Conservation (phyloP, 352 stramenopile genomes). For the Phytophthora boehmeriae region DNA sequence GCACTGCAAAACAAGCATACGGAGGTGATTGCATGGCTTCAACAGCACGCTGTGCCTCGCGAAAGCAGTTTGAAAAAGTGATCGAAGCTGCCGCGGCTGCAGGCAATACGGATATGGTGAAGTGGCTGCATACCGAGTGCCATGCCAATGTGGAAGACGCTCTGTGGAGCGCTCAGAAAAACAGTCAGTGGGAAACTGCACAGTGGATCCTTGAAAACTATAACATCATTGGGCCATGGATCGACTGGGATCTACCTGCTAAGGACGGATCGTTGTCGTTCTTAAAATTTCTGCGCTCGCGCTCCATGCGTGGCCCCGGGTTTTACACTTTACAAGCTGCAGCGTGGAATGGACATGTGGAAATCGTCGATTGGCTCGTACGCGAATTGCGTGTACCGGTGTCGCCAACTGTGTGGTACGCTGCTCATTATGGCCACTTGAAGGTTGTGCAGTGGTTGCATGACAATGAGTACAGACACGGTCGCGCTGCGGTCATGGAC, state of each 20-base stretch:
- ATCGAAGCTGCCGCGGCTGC: conserved; percentile 41
- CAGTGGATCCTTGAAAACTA: conserved; percentile 37
- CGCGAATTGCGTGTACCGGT: conserved; percentile 28
- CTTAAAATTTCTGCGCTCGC: conserved; percentile 50
- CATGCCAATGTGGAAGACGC: conserved; percentile 26
- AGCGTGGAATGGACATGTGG: conserved; percentile 43
- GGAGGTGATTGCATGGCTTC: conserved; percentile 32
- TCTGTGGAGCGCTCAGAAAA: conserved; percentile 26
- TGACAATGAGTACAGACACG: conserved; percentile 34
- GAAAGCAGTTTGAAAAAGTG: conserved; percentile 34
- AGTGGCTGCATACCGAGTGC: conserved; percentile 31
- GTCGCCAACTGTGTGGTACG: conserved; percentile 31
- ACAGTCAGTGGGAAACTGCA: conserved; percentile 25
- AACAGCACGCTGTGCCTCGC: conserved; percentile 21
- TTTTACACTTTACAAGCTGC: conserved; percentile 66
- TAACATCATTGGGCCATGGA: conserved; percentile 31
- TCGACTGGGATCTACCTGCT: conserved; percentile 48
- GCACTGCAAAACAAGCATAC: conserved; percentile 28
- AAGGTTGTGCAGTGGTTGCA: conserved; percentile 45
- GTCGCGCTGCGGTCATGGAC: conserved; percentile 44
- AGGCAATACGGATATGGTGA: conserved; percentile 37
- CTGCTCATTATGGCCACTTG: conserved; percentile 29
- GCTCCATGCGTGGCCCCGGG: conserved; percentile 44
- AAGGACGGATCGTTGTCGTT: conserved; percentile 55
- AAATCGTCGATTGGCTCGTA: conserved; percentile 42